Base-by-base conservation (phyloP, 148 eudicot genomes). In the Camellia sinensis region DNA sequence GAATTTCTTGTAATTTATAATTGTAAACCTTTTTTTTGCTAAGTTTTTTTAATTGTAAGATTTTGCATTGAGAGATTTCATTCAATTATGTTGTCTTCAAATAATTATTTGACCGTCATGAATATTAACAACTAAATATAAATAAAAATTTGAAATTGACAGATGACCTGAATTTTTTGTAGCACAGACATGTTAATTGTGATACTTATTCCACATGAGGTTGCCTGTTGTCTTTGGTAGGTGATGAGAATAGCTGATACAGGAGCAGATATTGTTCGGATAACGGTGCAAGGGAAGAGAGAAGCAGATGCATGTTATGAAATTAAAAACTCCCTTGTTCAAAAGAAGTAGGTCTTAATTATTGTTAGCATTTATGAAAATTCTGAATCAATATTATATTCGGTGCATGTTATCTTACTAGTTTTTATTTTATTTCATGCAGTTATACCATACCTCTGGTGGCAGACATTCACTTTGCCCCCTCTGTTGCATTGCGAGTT, bases 221-320 rank as follows among this genome's bases (percentile, higher is more conserved):
- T 79, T 56, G 18, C 41, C 69, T 79, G 21, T 84, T 78, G 45
- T 71, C 41, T 76, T 43, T 76, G 76, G 74, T 79, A 96, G 99
- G 99, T 96, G 54, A 96, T 96, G 98, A 86, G 83, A 87, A 93
- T 96, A 80, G 95, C 99, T 73, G 99, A 96, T 82, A 89, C 84
- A 79, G 99, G 99, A 86, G 99, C 99, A 61, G 99, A 96, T 84
- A 68, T 96, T 78, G 98, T 96, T 71, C 89, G 99, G 71, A 93
- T 96, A 74, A 96, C 99, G 45, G 99, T 92, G 78, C 99, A 96
- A 81, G 99, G 98, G 82, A 96, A 90, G 88, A 91, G 83, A 91
- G 99, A 96, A 87, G 99, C 99, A 65, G 99, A 96, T 89, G 98
- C 98, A 67, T 96, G 99, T 84, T 92, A 89, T 77, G 97, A 96